Base-by-base conservation (phyloP, 768 basidiomycete genomes). In the Lentinus brumalis region DNA sequence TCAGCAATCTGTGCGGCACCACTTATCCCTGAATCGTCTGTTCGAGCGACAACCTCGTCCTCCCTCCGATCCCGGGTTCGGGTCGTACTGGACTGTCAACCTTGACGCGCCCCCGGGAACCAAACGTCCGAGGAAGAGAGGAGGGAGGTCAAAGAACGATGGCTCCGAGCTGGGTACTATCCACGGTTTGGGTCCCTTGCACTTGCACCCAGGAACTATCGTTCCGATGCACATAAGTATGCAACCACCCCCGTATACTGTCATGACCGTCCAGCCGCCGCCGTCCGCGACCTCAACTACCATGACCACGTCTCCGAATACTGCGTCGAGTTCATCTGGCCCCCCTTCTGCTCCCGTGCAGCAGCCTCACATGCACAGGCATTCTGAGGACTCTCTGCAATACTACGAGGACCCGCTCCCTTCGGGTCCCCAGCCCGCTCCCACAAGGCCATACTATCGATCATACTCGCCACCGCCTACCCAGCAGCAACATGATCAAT, bases 11-110 rank as follows among this genome's bases (percentile, higher is more conserved):
- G 91, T 93, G 58, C 83, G 91, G 59, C 91, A 93, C 63, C 91
- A 92, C 73, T 79, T 93, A 40, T 92, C 91, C 11, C 76, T 92
- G 53, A 92, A 92, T 73, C 84, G 89, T 39, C 75, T 93, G 5
- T 93, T 93, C 68, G 91, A 93, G 71, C 83, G 90, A 52, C 89
- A 91, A 66, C 87, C 88, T 18, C 83, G 91, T 52, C 91, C 91
- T 8, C 88, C 89, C 10, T 90, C 90, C 32, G 91, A 92, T 71
- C 91, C 91, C 12, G 91, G 91, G 15, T 91, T 92, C 71, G 91
- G 91, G 21, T 92, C 91, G 11, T 92, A 93, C 70, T 93, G 91
- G 91, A 92, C 91, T 39, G 91, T 93, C n/a, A 92, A 92, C 73
- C 79, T 92, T 21, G 73, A 83, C 50, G 91, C 91, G n/a, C 90